Evolutionary conservation across 1,139 yeast species (phyloP).

Genomic region (Zygoascus sp.): DNA sequence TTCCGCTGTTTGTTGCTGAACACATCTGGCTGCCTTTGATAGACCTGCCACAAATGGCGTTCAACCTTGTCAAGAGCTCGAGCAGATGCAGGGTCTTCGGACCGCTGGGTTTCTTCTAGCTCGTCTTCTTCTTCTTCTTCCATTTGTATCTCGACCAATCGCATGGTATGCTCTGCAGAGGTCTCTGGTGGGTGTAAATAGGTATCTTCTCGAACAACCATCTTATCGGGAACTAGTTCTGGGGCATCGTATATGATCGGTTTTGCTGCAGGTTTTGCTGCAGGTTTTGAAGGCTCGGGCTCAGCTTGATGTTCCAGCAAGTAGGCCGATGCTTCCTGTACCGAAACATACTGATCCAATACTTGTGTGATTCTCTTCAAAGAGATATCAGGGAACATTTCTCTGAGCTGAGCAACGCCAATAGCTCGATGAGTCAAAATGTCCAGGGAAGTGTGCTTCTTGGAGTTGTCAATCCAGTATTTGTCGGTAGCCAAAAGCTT

Average conservation of each 20-base stretch:
- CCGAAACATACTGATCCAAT: conserved; percentile 46
- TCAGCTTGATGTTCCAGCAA: conserved; percentile 58
- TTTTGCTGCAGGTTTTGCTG: conserved; percentile 8
- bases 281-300: conserved; percentile 13
- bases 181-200: conserved; percentile 32
- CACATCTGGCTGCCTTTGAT: conserved; percentile 47
- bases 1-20: conserved; percentile 54
- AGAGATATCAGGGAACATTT: conserved; percentile 29
- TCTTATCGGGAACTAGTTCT: conserved; percentile 31
- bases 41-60: conserved; percentile 52
- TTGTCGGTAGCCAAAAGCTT: conserved; percentile 14
- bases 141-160: conserved; percentile 50
- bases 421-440: conserved; percentile 11
- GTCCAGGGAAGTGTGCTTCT: conserved; percentile 12
- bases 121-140: conserved; percentile 77
- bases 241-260: conserved; percentile 30
- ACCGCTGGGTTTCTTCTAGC: conserved; percentile 13
- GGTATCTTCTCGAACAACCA: conserved; percentile 30
- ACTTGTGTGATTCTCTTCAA: conserved; percentile 13
- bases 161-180: conserved; percentile 60
- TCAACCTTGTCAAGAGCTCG: conserved; percentile 41
- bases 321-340: conserved; percentile 55
- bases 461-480: conserved; percentile 9
- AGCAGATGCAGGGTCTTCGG: conserved; percentile 25
- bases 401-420: conserved; percentile 22